Base-by-base conservation (phyloP, 345 rosid genomes). In the Eucalyptus caleyi region DNA sequence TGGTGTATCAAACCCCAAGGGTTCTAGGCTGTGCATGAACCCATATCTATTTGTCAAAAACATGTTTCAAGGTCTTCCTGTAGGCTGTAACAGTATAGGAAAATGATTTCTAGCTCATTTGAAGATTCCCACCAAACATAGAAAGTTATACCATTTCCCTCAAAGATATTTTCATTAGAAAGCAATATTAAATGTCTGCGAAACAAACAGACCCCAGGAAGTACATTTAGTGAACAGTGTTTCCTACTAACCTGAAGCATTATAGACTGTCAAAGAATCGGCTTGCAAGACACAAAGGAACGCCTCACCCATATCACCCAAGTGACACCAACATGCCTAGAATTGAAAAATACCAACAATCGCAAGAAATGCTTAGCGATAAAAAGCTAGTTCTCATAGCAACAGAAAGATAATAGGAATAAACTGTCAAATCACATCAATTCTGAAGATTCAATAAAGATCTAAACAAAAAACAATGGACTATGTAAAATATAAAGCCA, bases 251-350 rank as follows among this genome's bases (percentile, higher is more conserved):
- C 99, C 99, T 81, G 98, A 97, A 77, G 91, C 92, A 86, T 91
- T 96, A 93, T 97, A 97, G 87, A 97, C 90, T 30, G 98, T 94
- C 90, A 98, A 86, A 42, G 96, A 94, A 89, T 93, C 98, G 90
- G 87, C 89, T 90, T 93, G 96, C 90, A 98, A 94, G 90, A 96
- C 94, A 89, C 99, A 98, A 67, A 97, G 98, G 90, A 91, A 91
- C 88, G 98, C 94, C 90, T 95, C 98, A 8, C 94, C 90, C 62
- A 86, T 90, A 89, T 92, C 95, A 90, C 95, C 96, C 69, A 97
- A 83, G 88, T 91, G 96, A 93, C 97, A 96, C 99, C 99, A 98
- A 91, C 99, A 97, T 82, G 94, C 98, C 99, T 97, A 90, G 13
- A 89, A 82, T 90, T 86, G 49, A 88, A 88, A 26, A 60, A 19